Evolutionary conservation across 2,329 filamentous ascomycete genomes (phyloP).

Genomic region (Fusarium miscanthi): DNA sequence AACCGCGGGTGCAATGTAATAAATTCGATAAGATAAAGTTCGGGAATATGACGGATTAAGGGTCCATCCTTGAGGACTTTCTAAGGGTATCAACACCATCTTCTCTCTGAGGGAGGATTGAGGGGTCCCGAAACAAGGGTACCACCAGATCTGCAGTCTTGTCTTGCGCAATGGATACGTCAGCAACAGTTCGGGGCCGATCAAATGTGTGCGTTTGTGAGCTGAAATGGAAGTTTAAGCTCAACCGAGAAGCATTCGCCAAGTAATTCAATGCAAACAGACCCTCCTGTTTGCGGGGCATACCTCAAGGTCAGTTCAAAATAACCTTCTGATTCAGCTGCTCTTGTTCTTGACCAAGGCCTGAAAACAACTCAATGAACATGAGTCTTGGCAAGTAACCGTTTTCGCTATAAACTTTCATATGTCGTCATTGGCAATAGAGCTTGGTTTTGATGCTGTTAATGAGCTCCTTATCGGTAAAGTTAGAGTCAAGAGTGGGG

Average conservation of each 20-base stretch:
- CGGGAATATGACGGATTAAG: slow-evolving; percentile 20
- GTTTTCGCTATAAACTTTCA: background rate
- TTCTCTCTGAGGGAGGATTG: background rate
- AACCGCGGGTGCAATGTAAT: background rate
- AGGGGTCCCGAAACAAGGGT: slow-evolving; percentile 14
- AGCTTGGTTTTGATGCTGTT: background rate
- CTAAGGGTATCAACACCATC: slow-evolving; percentile 37
- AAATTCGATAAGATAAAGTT: background rate
- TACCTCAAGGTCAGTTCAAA: background rate
- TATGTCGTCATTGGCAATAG: background rate
- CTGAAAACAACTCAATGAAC: background rate
- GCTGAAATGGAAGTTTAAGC: background rate
- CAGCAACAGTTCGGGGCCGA: background rate
- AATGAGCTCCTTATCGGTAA: background rate
- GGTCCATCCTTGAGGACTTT: slow-evolving; percentile 18
- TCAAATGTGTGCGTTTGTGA: background rate
- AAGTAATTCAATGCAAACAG: too few relatives aligned
- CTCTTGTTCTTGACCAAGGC: background rate
- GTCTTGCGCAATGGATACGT: slow-evolving; percentile 1
- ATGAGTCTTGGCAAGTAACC: background rate
- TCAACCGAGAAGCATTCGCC: background rate
- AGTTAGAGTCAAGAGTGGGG: too few relatives aligned
- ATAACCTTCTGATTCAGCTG: background rate
- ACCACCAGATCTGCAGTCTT: background rate
- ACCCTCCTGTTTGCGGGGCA: background rate